A percentile compares a stretch with the other conserved stretches of the same genome.
Conservation (phyloP, 2,329 filamentous ascomycete genomes). For the Pseudogymnoascus verrucosus region DNA sequence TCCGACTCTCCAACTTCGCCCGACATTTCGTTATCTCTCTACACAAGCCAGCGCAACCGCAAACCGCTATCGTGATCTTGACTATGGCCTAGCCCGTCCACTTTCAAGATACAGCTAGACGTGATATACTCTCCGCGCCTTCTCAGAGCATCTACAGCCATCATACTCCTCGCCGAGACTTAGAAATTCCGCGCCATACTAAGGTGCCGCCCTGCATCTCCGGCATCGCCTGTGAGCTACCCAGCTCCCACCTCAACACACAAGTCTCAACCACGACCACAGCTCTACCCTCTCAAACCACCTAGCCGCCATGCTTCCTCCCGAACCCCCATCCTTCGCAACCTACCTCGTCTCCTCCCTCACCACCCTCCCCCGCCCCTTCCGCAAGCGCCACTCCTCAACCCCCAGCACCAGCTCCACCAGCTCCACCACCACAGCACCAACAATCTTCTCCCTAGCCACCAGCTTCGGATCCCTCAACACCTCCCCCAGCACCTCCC, state of each 20-base stretch:
- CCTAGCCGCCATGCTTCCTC: neutral
- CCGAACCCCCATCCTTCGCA: neutral
- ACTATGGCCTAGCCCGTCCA: neutral
- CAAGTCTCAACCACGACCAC: neutral
- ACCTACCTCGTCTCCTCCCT: slow-evolving; percentile 6
- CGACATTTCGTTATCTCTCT: slow-evolving; percentile 2
- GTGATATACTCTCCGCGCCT: neutral
- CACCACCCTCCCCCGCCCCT: neutral
- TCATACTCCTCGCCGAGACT: neutral
- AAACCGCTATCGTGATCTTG: neutral
- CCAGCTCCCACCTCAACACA: neutral
- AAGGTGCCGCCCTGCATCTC: neutral
- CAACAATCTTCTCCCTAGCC: neutral
- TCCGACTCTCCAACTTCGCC: neutral
- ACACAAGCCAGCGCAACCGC: neutral
- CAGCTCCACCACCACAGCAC: neutral
- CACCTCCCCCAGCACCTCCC: neutral
- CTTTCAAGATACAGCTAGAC: neutral
- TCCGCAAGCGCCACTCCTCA: neutral
- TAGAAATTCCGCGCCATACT: neutral
- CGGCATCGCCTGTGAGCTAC: neutral
- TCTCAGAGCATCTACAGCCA: neutral
- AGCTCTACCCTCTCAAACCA: neutral
- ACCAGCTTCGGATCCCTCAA: neutral
- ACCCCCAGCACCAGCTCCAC: slow-evolving; percentile 1